These are phyloP conservation scores for Lentinula edodes DNA, from an alignment of 768 basidiomycete species.

Conservation along the genomic window DNA sequence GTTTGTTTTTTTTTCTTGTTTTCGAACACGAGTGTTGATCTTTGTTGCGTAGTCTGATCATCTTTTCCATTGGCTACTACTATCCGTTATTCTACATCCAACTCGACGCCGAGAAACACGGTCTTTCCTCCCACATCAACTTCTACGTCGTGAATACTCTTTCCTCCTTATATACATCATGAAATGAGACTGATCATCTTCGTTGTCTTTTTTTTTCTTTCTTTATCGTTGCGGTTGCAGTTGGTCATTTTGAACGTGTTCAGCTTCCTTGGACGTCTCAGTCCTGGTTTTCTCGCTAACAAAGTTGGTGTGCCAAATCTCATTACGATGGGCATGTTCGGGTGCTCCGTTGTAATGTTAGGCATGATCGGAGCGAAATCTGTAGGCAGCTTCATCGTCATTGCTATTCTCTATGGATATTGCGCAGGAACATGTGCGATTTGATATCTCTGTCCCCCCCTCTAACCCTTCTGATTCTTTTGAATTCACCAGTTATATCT, in stretches of 20 bases:
- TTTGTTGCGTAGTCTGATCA: conserved; percentile 7
- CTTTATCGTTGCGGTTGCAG: conserved; percentile 10
- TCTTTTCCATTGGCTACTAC: conserved; percentile 18
- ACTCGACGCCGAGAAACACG: conserved; percentile 24
- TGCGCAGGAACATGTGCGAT: conserved; percentile 28
- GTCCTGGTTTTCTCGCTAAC: conserved; percentile 27
- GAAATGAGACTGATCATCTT: neutral
- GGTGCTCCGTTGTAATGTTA: conserved; percentile 22
- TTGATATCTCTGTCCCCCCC: neutral
- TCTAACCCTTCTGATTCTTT: neutral
- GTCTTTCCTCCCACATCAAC: conserved; percentile 22
- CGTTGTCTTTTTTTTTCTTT: neutral
- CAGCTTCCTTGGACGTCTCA: conserved; percentile 30
- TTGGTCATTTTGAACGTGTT: conserved; percentile 35
- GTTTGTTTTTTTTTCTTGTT: neutral
- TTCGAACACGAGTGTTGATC: neutral
- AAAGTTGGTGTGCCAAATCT: conserved; percentile 22
- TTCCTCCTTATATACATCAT: neutral
- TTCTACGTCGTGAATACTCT: conserved; percentile 29
- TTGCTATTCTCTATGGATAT: conserved; percentile 27
- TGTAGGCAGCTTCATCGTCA: conserved; percentile 16
- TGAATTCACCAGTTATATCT: conserved; percentile 19
- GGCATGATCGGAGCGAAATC: conserved; percentile 25
- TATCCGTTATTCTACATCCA: conserved; percentile 33
- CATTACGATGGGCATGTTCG: conserved; percentile 16